Base-by-base conservation (phyloP, 352 stramenopile species). In the Globisporangium emineosum region DNA sequence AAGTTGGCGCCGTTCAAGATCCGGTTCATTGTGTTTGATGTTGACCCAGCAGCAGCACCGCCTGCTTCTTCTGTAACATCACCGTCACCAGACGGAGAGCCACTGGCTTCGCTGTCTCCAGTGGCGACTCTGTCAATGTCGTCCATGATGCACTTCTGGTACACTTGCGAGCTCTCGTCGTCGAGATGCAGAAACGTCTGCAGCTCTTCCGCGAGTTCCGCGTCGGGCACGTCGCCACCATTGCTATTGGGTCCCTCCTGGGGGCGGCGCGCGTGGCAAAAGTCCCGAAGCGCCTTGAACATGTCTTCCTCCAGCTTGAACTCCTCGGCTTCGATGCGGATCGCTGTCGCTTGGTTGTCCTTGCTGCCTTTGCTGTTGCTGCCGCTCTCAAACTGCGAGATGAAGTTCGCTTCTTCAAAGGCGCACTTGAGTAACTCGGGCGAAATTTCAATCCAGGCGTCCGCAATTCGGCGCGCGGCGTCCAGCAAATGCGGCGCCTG, bases 401-500 rank as follows among this genome's bases (percentile, higher is more conserved):
- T 23, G 19, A 68, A 55, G 35, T 52, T 42, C 1, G 62, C 43
- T 32, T 62, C 35, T 43, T 59, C 33, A 25, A 68, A 68, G 23
- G 54, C 47, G 43, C 45, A 57, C 17, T 54, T 37, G 21, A 74
- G 60, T 8, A 69, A n/a, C 17, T 64, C 53, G 2, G 59, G 29
- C 5, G 64, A 64, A 9, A 74, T 47, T 13, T 43, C 51, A 1
- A n/a, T 13, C 68, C 68, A 74, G 17, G 68, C 65, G n/a, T 61
- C 65, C 5, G 33, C 64, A 49, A 74, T 51, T 7, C 37, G 49
- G 0, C 54, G 37, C 19, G 65, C 68, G 1, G 68, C 68, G 29
- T 74, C 68, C 21, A 66, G 64, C 45, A 74, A 35, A 21, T 69
- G 64, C 55, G 68, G 64, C n/a, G 65, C 56, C 23, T 62, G 49